Conservation (phyloP, 768 basidiomycete species). For the Podaxis sp. region DNA sequence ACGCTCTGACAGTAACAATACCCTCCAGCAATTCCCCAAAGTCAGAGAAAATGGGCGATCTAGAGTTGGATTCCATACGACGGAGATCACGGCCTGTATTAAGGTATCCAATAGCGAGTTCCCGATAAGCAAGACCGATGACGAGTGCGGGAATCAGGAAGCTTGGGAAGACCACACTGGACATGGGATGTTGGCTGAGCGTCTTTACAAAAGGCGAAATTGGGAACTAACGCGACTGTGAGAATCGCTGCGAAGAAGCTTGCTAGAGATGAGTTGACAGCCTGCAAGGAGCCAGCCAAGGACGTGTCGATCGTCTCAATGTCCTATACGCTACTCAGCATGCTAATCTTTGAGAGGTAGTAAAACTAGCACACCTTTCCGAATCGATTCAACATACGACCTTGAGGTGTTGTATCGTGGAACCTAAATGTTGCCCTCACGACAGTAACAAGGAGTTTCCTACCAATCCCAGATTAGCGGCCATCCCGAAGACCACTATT, state of each 20-base stretch:
- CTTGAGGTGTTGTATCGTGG: slow-evolving; percentile 79
- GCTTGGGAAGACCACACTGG: slow-evolving; percentile 70
- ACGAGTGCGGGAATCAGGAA: slow-evolving; percentile 79
- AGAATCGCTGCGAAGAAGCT: slow-evolving; percentile 76
- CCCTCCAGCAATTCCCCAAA: slow-evolving; percentile 84
- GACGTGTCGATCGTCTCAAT: slow-evolving; percentile 85
- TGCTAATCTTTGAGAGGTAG: neutral
- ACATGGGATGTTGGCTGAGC: neutral
- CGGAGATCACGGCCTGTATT: slow-evolving; percentile 82
- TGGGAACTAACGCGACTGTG: slow-evolving; percentile 59
- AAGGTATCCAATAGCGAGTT: slow-evolving; percentile 69
- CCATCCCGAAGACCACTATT: neutral
- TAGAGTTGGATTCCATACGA: slow-evolving; percentile 87
- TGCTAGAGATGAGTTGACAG: slow-evolving; percentile 77
- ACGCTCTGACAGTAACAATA: slow-evolving; percentile 91
- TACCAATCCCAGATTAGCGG: slow-evolving; percentile 24
- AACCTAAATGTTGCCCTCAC: slow-evolving; percentile 84
- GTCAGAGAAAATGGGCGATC: slow-evolving; percentile 82
- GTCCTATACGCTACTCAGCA: slow-evolving; percentile 42
- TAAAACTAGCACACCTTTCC: slow-evolving; percentile 46
- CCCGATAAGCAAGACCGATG: slow-evolving; percentile 73
- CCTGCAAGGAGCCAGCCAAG: slow-evolving; percentile 64
- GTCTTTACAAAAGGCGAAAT: slow-evolving; percentile 1
- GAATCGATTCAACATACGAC: slow-evolving; percentile 86
- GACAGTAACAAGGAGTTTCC: slow-evolving; percentile 62